Base-by-base conservation (phyloP, 179 eudicot genomes). In the Silene noctiflora region DNA sequence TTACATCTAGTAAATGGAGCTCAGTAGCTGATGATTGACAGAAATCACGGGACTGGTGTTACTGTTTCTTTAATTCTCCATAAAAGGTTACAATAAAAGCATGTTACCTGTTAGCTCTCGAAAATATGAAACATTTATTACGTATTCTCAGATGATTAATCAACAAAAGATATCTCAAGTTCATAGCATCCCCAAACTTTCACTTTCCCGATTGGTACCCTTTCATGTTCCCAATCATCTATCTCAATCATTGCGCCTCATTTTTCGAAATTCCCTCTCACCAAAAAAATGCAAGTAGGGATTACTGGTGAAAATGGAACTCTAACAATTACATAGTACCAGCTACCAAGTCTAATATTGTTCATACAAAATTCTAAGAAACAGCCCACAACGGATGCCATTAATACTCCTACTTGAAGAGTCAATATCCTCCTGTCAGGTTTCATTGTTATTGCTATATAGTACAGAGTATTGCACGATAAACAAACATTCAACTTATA, bases 1-100 rank as follows among this genome's bases (percentile, higher is more conserved):
- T 33, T 77, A 62, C 61, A 4, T 60, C 35, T 27, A 73, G 29
- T 20, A 14, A 60, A 71, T 9, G 12, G 76, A 71, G 24, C 25
- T 29, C 53, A 56, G 53, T 20, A 69, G 19, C 46, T 42, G 79
- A 60, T 76, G 25, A 60, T 20, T 13, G 29, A 11, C n/a, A 60
- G 17, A 69, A 59, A 14, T 59, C 17, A 70, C 21, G n/a, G 20
- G 6, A 5, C 10, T 6, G 22, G 56, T 35, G 25, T 35, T 11
- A 4, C 39, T 14, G 13, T 46, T 27, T 1, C 20, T 17, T 66
- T 21, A 25, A 19, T 4, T 19, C 22, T 11, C 55, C 39, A 33
- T 25, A 67, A 39, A 21, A 12, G 71, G 14, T 33, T n/a, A 6
- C 70, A 12, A 24, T 42, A 16, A 3, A 44, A 31, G 35, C 4